These are phyloP conservation scores for Pichia sp. DNA, from an alignment of 1,139 yeast genomes.

Conservation along the genomic window DNA sequence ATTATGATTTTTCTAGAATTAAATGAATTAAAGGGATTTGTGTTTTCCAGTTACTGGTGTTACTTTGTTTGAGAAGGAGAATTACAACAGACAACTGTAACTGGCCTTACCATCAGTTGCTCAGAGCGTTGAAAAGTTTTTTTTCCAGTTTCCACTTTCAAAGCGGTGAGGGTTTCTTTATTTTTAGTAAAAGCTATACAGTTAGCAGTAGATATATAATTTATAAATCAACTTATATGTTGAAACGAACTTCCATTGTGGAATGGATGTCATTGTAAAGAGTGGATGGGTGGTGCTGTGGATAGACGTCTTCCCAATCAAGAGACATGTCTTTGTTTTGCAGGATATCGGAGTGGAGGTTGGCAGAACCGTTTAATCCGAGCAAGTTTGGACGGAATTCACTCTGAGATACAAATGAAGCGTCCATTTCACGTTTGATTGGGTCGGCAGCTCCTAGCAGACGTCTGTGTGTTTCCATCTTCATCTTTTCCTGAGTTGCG, in stretches of 20 bases:
- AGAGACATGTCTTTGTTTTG: conserved; percentile 65
- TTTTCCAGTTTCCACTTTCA: neutral
- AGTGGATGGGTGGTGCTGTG: neutral
- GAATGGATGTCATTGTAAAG: conserved; percentile 2
- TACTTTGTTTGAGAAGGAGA: neutral
- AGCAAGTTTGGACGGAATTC: conserved; percentile 62
- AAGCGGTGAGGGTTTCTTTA: conserved; percentile 1
- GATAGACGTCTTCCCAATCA: conserved; percentile 88
- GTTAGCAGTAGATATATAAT: neutral
- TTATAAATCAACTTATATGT: neutral
- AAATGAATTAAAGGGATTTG: neutral
- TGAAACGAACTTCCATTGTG: conserved; percentile 2
- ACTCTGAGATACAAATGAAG: conserved; percentile 64
- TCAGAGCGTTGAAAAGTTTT: neutral
- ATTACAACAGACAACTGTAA: too few species aligned
- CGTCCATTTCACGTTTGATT: conserved; percentile 81
- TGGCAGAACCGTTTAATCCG: conserved; percentile 36
- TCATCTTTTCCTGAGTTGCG: conserved; percentile 59
- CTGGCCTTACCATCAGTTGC: neutral
- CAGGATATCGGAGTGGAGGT: conserved; percentile 55
- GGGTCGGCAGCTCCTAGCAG: conserved; percentile 93
- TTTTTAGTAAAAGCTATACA: neutral
- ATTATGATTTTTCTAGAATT: neutral
- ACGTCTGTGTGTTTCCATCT: conserved; percentile 73
- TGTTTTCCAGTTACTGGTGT: neutral